A percentile compares a stretch with the other conserved stretches of the same genome.
Evolutionary conservation across 805 yeast genomes (phyloP).

Genomic region (Wickerhamiella lipophila): DNA sequence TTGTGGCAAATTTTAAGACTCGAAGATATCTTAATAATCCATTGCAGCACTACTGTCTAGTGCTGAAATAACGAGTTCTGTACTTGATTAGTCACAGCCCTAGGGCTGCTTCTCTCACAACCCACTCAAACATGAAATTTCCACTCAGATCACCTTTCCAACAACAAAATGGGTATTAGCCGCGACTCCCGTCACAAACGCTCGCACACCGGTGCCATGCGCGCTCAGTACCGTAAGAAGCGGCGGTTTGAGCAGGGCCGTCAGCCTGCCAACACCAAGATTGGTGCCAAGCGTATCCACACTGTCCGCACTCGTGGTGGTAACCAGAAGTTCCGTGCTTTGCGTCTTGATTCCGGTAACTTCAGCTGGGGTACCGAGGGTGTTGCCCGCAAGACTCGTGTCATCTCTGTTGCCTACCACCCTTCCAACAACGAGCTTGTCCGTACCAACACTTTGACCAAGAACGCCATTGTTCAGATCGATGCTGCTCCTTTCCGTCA

Average conservation of each 20-base stretch:
- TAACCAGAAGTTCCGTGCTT: conserved; percentile 98
- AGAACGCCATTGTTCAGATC: conserved; percentile 96
- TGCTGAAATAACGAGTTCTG: too few species aligned
- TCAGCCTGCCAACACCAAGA: conserved; percentile 98
- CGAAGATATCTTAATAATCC: too few species aligned
- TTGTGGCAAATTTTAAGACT: not conserved
- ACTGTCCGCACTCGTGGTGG: conserved; percentile 99
- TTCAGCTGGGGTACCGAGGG: conserved; percentile 99
- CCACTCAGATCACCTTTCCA: conserved; percentile 11
- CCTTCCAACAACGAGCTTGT: conserved; percentile 99
- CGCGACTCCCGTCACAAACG: conserved; percentile 99
- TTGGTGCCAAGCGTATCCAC: conserved; percentile 98
- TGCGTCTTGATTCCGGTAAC: conserved; percentile 85
- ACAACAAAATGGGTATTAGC: conserved; percentile 90
- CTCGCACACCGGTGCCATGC: conserved; percentile 99
- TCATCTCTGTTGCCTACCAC: conserved; percentile 94
- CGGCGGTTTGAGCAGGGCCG: conserved; percentile 99
- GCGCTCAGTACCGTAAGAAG: conserved; percentile 99
- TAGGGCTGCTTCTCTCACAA: conserved; percentile 10
- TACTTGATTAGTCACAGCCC: not conserved
- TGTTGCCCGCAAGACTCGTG: conserved; percentile 96
- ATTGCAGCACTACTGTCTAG: too few species aligned
- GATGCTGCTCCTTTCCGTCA: conserved; percentile 99
- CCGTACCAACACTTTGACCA: conserved; percentile 99
- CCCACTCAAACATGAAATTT: conserved; percentile 11